Conservation (phyloP, 2,329 filamentous ascomycete genomes). For the Colletotrichum sp. region DNA sequence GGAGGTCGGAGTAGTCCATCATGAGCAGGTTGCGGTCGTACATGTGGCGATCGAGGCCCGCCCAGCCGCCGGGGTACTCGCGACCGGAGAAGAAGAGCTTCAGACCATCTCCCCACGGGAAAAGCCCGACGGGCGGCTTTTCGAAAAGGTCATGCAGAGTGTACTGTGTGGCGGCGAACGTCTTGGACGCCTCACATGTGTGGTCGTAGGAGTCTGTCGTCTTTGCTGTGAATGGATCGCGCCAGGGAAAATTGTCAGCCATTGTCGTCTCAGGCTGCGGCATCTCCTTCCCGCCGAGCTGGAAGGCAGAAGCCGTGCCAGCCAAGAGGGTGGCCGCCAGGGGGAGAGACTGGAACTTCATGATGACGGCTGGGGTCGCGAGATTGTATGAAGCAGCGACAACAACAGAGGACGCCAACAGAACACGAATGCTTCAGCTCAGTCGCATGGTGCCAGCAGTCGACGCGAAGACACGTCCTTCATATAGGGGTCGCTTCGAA, state of each 20-base stretch:
- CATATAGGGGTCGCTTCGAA: background rate
- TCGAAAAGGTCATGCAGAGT: conserved; percentile 48
- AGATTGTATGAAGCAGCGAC: background rate
- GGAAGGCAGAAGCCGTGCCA: conserved; percentile 26
- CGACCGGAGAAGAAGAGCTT: conserved; percentile 43
- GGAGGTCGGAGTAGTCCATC: conserved; percentile 51
- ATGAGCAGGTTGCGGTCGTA: conserved; percentile 51
- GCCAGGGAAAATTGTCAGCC: conserved; percentile 45
- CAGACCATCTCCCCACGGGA: conserved; percentile 43
- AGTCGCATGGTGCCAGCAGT: background rate
- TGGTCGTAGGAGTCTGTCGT: conserved; percentile 32
- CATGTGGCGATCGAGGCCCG: conserved; percentile 56
- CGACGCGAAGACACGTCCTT: background rate
- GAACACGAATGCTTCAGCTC: background rate
- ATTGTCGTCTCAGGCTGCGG: conserved; percentile 35
- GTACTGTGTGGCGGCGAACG: conserved; percentile 45
- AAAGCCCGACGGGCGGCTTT: conserved; percentile 41
- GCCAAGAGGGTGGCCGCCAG: conserved; percentile 11
- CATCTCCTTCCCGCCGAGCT: conserved; percentile 28
- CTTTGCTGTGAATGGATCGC: conserved; percentile 39
- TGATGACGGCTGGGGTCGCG: background rate
- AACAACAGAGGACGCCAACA: background rate
- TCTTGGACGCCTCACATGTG: conserved; percentile 36
- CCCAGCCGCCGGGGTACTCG: conserved; percentile 57
- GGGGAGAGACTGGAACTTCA: background rate